phyloP scores from a whole-genome alignment of 176 grass and related monocot genomes.

The Aegilops speltoides region DNA sequence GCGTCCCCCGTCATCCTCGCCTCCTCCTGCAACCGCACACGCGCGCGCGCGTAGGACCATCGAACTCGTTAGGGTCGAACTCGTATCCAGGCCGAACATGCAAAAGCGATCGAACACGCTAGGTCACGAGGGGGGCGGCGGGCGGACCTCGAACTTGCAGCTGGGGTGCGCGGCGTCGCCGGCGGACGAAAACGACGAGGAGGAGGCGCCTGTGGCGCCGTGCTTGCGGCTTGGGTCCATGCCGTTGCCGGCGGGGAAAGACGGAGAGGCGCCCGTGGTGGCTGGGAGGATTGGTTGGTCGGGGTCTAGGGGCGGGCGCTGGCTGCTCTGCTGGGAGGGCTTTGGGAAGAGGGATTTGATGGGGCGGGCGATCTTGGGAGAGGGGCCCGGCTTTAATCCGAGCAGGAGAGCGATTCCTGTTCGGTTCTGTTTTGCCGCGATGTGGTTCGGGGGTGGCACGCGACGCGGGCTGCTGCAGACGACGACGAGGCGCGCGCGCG shows the following conservation, averaged over 20 bases:
- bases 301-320: neutral
- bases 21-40: neutral
- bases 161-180: neutral
- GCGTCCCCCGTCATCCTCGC: conserved; percentile 1
- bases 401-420: neutral
- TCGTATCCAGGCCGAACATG: neutral
- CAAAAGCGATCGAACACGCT: too few species aligned
- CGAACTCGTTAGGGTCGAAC: neutral
- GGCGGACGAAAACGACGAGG: neutral
- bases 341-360: neutral
- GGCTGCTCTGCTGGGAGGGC: neutral
- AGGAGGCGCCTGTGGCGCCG: neutral
- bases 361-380: neutral
- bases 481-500: neutral
- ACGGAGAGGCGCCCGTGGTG: neutral
- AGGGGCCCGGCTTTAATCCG: neutral
- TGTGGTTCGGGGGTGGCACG: neutral
- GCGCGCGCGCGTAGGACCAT: too few species aligned
- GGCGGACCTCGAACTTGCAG: neutral
- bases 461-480: neutral
- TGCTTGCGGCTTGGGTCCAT: neutral
- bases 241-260: neutral
- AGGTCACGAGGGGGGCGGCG: neutral
- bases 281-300: neutral
- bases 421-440: neutral